These are phyloP conservation scores for Sideroxylon spinosum DNA, from an alignment of 179 eudicot species.

Conservation along the genomic window DNA sequence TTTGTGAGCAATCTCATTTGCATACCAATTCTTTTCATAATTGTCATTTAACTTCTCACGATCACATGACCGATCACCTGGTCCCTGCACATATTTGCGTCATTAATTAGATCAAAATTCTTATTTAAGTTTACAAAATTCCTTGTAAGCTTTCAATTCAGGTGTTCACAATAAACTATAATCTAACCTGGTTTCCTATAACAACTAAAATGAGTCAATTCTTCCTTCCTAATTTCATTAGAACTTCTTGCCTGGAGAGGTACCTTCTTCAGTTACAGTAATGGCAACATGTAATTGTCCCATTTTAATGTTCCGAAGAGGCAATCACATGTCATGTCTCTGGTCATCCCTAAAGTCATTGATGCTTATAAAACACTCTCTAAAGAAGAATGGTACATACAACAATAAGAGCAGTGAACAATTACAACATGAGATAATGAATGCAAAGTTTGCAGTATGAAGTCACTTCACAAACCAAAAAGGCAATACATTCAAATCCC, in stretches of 20 bases:
- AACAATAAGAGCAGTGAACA: background rate
- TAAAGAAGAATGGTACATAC: constrained; percentile 30
- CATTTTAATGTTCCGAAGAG: constrained; percentile 65
- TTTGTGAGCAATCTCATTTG: constrained; percentile 24
- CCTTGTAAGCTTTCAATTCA: background rate
- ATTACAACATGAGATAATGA: too few relatives aligned
- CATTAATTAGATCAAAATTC: background rate
- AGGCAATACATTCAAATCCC: too few relatives aligned
- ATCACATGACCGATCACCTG: constrained; percentile 32
- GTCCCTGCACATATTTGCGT: constrained; percentile 29
- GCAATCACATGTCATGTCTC: constrained; percentile 87
- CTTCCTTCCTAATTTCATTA: background rate
- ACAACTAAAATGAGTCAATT: background rate
- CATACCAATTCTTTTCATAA: constrained; percentile 20
- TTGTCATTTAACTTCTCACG: constrained; percentile 21
- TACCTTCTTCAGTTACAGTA: constrained; percentile 74
- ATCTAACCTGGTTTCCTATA: background rate
- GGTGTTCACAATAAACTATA: background rate
- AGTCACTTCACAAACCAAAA: too few relatives aligned
- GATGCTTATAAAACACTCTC: constrained; percentile 66
- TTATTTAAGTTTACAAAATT: background rate
- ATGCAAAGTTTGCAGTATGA: too few relatives aligned
- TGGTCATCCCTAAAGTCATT: constrained; percentile 66
- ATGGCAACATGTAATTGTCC: constrained; percentile 87
- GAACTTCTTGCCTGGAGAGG: background rate